These are phyloP conservation scores for Tolypocladium endophyticum DNA, from an alignment of 2,329 filamentous ascomycete species.

Conservation along the genomic window DNA sequence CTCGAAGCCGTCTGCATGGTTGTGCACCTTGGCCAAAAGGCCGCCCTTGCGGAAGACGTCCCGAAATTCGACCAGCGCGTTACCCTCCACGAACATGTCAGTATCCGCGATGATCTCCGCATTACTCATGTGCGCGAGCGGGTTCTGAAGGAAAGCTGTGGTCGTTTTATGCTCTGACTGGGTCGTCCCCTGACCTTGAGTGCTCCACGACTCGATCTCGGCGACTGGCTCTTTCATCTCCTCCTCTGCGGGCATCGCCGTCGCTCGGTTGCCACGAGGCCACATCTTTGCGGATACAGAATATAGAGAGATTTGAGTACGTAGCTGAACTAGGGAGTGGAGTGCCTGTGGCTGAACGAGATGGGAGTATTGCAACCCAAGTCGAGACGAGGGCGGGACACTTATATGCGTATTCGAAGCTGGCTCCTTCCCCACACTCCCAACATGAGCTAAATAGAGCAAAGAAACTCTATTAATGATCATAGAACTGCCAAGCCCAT, in stretches of 20 bases:
- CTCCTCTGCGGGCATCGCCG: background rate
- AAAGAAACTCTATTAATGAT: background rate
- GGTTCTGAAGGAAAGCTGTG: conserved; percentile 10
- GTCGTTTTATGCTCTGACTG: background rate
- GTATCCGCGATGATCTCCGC: conserved; percentile 22
- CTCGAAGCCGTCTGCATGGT: conserved; percentile 18
- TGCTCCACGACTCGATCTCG: background rate
- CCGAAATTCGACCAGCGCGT: conserved; percentile 20
- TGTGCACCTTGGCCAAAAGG: conserved; percentile 36
- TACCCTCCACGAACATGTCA: conserved; percentile 22
- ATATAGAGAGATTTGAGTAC: background rate
- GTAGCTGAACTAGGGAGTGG: background rate
- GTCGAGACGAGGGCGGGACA: background rate
- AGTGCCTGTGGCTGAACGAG: background rate
- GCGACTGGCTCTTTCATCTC: background rate
- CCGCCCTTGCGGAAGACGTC: conserved; percentile 41
- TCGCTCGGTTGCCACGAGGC: too few relatives aligned
- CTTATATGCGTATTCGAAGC: background rate
- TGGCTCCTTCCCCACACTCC: background rate
- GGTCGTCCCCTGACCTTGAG: background rate
- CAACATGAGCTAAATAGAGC: background rate
- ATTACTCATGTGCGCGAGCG: conserved; percentile 16
- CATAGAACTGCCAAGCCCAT: background rate
- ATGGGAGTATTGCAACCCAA: background rate
- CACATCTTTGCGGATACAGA: too few relatives aligned